Percentiles rank a stretch among this genome's conserved stretches.
Evolutionary conservation across 1,139 yeast species (phyloP).

Genomic region (Groenewaldozyma auringiensis): DNA sequence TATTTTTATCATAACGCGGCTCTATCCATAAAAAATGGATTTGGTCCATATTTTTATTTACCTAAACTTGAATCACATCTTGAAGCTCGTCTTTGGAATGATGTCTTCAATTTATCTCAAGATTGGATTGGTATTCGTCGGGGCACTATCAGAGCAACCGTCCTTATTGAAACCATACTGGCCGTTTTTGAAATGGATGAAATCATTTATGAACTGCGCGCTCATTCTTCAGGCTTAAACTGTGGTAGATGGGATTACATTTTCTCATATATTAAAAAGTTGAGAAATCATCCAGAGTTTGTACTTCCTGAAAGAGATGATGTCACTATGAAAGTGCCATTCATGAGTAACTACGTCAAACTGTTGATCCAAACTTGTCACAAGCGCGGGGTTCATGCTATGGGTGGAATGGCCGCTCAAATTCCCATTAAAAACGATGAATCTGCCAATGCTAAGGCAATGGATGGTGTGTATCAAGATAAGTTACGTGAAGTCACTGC

Average conservation of each 20-base stretch:
- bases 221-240: slow-evolving; percentile 69
- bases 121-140: slow-evolving; percentile 58
- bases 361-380: slow-evolving; percentile 65
- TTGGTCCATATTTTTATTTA: slow-evolving; percentile 70
- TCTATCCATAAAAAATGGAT: slow-evolving; percentile 52
- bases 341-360: slow-evolving; percentile 64
- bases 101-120: slow-evolving; percentile 61
- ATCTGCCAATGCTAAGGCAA: slow-evolving; percentile 55
- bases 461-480: slow-evolving; percentile 65
- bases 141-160: slow-evolving; percentile 75
- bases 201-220: slow-evolving; percentile 66
- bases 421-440: slow-evolving; percentile 67
- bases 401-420: slow-evolving; percentile 85
- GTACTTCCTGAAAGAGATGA: slow-evolving; percentile 66
- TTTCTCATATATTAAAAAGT: slow-evolving; percentile 61
- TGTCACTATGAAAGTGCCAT: slow-evolving; percentile 69
- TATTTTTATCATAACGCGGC: slow-evolving; percentile 69
- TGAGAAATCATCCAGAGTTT: slow-evolving; percentile 56
- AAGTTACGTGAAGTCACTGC: slow-evolving; percentile 67
- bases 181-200: slow-evolving; percentile 81
- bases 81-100: slow-evolving; percentile 76
- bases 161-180: slow-evolving; percentile 65
- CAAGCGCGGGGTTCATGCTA: slow-evolving; percentile 68
- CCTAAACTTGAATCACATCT: slow-evolving; percentile 78
- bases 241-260: slow-evolving; percentile 84